Base-by-base conservation (phyloP, 2,329 filamentous ascomycete genomes). In the Aspergillus tubingensis region DNA sequence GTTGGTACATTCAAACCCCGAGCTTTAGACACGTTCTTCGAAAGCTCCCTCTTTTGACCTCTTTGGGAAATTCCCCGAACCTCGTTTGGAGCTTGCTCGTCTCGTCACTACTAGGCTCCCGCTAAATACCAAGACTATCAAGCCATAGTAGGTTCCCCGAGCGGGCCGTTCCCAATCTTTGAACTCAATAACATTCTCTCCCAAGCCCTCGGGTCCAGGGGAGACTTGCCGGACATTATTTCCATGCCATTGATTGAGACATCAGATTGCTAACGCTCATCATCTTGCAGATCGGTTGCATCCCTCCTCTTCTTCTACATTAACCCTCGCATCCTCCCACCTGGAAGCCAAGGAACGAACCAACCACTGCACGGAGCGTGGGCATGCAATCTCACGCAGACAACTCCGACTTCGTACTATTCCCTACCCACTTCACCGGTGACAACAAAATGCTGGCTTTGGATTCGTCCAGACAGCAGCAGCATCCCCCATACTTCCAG, bases 381-480 rank as follows among this genome's bases (percentile, higher is more conserved):
- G 58, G 59, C 59, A 69, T 69, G 68, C 65, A 67, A 61, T 63
- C 32, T 51, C 66, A 64, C 48, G 47, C 23, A 15, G 55, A 57
- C n/a, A 58, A 57, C 27, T 25, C 61, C 52, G 67, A 70, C 38
- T 70, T 69, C 50, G 60, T 67, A 52, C 62, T 68, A 13, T 69
- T 63, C 38, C 63, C 63, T 48, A 41, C 59, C 11, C 59, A 60
- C 57, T 54, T 53, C 41, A 51, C 52, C 38, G 32, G 58, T 59
- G 50, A 62, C 36, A 41, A 49, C 65, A 61, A 58, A 47, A 77
- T 75, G 73, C 60, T 76, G 55, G 72, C 73, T n/a, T 27, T 75
- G 21, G 72, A 76, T 58, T 61, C 70, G 30, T 66, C 71, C 59
- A 65, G 72, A 62, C 67, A 70, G 53, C 74, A 72, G 38, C 70